Percentiles rank a stretch among this genome's conserved stretches.
These are phyloP conservation scores for Priceomyces medius DNA, from an alignment of 805 yeast species.

Conservation along the genomic window DNA sequence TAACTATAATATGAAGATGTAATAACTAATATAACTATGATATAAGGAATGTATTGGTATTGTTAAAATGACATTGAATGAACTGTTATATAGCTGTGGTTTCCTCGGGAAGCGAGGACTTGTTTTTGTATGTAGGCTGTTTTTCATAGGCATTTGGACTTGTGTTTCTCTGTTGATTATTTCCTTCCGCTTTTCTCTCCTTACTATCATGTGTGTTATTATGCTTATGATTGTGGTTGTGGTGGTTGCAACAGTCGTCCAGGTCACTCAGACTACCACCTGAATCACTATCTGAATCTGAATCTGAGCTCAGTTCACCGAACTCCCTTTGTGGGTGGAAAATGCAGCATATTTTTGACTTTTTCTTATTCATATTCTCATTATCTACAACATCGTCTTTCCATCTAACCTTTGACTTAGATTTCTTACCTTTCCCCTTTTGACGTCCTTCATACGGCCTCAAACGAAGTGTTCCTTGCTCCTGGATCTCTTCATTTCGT, in stretches of 20 bases:
- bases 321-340: slow-evolving; percentile 72
- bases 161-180: slow-evolving; percentile 21
- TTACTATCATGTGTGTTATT: slow-evolving; percentile 5
- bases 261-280: slow-evolving; percentile 30
- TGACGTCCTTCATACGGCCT: slow-evolving; percentile 1
- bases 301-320: slow-evolving; percentile 41
- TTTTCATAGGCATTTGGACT: slow-evolving; percentile 85
- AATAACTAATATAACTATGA: too few species aligned
- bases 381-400: slow-evolving; percentile 84
- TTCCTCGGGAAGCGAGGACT: slow-evolving; percentile 2
- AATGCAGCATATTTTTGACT: slow-evolving; percentile 86
- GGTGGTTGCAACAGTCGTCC: slow-evolving; percentile 14
- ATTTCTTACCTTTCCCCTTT: slow-evolving; percentile 12
- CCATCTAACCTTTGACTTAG: slow-evolving; percentile 71
- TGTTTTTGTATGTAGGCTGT: slow-evolving; percentile 63
- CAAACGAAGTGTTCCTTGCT: slow-evolving; percentile 2
- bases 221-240: slow-evolving; percentile 14
- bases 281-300: slow-evolving; percentile 20
- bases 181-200: slow-evolving; percentile 29
- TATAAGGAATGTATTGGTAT: too few species aligned
- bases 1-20: too few species aligned
- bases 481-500: not conserved
- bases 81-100: too few species aligned
- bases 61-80: too few species aligned
- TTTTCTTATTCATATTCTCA: slow-evolving; percentile 84